phyloP scores from a whole-genome alignment of 2,329 filamentous ascomycete species.

The Apiospora rasikravindrae region DNA sequence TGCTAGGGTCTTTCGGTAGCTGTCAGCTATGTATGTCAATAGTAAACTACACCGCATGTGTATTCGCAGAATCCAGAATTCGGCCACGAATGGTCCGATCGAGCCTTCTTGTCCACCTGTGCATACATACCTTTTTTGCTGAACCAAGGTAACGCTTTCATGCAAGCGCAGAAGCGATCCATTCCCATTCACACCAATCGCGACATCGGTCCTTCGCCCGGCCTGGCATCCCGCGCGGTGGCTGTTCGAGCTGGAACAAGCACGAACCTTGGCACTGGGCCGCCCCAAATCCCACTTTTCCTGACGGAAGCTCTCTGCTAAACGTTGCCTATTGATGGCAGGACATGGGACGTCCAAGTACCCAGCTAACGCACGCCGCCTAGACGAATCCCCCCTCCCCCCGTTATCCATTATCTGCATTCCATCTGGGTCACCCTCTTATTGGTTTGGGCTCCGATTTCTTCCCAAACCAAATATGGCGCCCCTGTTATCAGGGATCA shows the following conservation, averaged over 20 bases:
- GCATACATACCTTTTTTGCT: not conserved
- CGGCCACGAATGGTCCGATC: not conserved
- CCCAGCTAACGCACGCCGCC: constrained; percentile 18
- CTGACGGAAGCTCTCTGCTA: constrained; percentile 19
- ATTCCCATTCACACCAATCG: constrained; percentile 3
- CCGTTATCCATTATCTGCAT: constrained; percentile 18
- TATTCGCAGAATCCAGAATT: not conserved
- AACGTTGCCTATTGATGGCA: not conserved
- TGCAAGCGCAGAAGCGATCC: constrained; percentile 6
- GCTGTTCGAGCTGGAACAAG: constrained; percentile 8
- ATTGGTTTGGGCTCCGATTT: constrained; percentile 22
- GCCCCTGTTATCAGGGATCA: constrained; percentile 15
- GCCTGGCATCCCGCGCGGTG: constrained; percentile 17
- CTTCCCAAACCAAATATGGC: constrained; percentile 24
- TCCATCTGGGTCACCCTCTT: constrained; percentile 13
- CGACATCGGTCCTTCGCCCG: constrained; percentile 16
- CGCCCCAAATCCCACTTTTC: constrained; percentile 16
- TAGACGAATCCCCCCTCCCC: constrained; percentile 10
- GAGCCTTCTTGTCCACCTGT: not conserved
- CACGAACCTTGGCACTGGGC: constrained; percentile 16
- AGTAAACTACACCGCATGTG: not conserved
- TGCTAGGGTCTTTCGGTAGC: too few relatives aligned
- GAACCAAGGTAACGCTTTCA: not conserved
- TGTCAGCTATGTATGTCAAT: too few relatives aligned
- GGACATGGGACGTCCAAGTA: constrained; percentile 2